phyloP scores from a whole-genome alignment of 164 flowering plant species.

The Liquidambar formosana region DNA sequence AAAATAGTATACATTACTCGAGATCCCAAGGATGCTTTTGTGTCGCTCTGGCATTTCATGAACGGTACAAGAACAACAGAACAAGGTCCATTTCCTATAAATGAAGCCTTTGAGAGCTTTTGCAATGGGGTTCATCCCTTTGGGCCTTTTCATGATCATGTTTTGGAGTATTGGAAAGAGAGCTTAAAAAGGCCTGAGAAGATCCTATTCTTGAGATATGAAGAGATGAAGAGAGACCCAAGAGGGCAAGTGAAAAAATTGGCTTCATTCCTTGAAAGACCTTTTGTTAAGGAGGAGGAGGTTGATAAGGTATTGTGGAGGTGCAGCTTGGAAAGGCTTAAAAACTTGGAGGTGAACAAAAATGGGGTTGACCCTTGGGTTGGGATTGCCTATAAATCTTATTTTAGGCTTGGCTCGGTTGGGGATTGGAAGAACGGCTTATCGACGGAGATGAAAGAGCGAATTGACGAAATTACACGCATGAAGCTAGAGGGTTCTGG shows the following conservation, averaged over 20 bases:
- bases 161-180: conserved; percentile 29
- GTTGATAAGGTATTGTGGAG: conserved; percentile 22
- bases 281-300: conserved; percentile 19
- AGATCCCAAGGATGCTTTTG: conserved; percentile 22
- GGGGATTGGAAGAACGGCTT: conserved; percentile 37
- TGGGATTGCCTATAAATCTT: conserved; percentile 14
- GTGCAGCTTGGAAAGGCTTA: conserved; percentile 36
- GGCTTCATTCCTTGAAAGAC: conserved; percentile 27
- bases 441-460: conserved; percentile 21
- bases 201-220: conserved; percentile 34
- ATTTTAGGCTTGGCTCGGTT: conserved; percentile 31
- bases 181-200: conserved; percentile 24
- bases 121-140: conserved; percentile 23
- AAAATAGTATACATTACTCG: conserved; percentile 21
- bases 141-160: conserved; percentile 35
- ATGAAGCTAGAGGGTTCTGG: conserved; percentile 22
- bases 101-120: conserved; percentile 29
- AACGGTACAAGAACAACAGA: neutral
- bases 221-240: conserved; percentile 31
- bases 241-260: conserved; percentile 22
- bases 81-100: conserved; percentile 8
- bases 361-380: conserved; percentile 14
- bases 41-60: conserved; percentile 17
- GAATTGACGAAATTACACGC: conserved; percentile 8
- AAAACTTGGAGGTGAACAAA: conserved; percentile 37